phyloP scores from a whole-genome alignment of 257 asterid genomes.

The Petunia secreta region DNA sequence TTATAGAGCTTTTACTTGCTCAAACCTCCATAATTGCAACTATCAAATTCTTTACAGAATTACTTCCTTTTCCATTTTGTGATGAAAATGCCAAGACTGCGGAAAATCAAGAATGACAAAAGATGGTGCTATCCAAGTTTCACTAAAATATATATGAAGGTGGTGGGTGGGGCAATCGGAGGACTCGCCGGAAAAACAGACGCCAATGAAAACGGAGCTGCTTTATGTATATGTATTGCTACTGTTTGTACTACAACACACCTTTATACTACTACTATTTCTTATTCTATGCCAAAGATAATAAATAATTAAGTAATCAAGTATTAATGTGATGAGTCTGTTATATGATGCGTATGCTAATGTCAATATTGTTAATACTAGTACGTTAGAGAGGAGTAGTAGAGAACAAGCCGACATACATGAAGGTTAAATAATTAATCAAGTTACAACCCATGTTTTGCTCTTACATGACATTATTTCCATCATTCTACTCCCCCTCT shows the following conservation, averaged over 20 bases:
- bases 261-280: not conserved
- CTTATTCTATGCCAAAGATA: not conserved
- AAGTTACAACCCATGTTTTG: conserved; percentile 60
- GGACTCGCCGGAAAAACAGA: conserved; percentile 68
- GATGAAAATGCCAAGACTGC: not conserved
- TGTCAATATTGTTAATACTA: not conserved
- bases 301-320: not conserved
- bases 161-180: conserved; percentile 48
- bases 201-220: conserved; percentile 44
- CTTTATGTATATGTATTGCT: conserved; percentile 30
- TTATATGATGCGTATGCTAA: conserved; percentile 34
- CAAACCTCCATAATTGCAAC: not conserved
- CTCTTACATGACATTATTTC: conserved; percentile 47
- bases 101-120: conserved; percentile 25
- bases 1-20: conserved; percentile 20
- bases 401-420: conserved; percentile 54
- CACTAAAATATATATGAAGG: conserved; percentile 41
- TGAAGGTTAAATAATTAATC: conserved; percentile 38
- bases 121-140: not conserved
- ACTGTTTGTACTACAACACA: conserved; percentile 22
- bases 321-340: conserved; percentile 27
- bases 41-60: not conserved
- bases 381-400: conserved; percentile 6
- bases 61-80: conserved; percentile 4
- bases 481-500: conserved; percentile 21